Evolutionary conservation across 2,329 filamentous ascomycete species (phyloP).

Genomic region (Monosporascus sp.): DNA sequence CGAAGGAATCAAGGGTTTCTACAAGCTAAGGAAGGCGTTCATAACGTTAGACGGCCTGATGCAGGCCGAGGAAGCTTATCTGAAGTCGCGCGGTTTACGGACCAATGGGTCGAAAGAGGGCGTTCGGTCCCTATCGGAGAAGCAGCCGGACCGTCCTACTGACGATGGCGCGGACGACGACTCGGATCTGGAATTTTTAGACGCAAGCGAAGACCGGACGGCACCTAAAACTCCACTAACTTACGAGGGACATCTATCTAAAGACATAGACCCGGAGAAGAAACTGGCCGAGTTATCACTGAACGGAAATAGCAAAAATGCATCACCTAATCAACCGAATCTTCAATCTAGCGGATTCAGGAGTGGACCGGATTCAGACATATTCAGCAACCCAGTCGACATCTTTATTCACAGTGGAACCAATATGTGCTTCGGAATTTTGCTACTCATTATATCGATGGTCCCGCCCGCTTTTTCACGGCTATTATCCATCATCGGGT

Average conservation of each 20-base stretch:
- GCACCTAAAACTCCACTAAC: conserved; percentile 39
- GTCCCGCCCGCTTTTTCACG: conserved; percentile 87
- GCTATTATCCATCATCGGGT: conserved; percentile 83
- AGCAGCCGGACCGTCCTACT: conserved; percentile 9
- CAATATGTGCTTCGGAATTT: conserved; percentile 83
- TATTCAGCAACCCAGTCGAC: conserved; percentile 73
- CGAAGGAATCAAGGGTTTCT: conserved; percentile 86
- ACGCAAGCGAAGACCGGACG: conserved; percentile 46
- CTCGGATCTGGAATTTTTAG: conserved; percentile 49
- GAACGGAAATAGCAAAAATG: conserved; percentile 5
- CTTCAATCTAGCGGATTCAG: conserved; percentile 2
- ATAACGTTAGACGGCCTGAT: conserved; percentile 75
- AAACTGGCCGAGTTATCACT: conserved; percentile 19
- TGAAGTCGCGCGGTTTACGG: conserved; percentile 30
- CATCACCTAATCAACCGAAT: not conserved
- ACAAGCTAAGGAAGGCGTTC: conserved; percentile 86
- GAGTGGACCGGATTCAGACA: conserved; percentile 53
- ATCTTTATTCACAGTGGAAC: conserved; percentile 84
- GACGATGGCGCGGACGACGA: conserved; percentile 31
- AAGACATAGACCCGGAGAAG: conserved; percentile 24
- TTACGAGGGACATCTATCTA: conserved; percentile 41
- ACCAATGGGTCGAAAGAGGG: conserved; percentile 14
- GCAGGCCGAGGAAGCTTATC: conserved; percentile 61
- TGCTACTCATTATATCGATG: conserved; percentile 85
- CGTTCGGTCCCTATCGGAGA: conserved; percentile 13